Base-by-base conservation (phyloP, 257 asterid species). In the Ocimum tenuiflorum region DNA sequence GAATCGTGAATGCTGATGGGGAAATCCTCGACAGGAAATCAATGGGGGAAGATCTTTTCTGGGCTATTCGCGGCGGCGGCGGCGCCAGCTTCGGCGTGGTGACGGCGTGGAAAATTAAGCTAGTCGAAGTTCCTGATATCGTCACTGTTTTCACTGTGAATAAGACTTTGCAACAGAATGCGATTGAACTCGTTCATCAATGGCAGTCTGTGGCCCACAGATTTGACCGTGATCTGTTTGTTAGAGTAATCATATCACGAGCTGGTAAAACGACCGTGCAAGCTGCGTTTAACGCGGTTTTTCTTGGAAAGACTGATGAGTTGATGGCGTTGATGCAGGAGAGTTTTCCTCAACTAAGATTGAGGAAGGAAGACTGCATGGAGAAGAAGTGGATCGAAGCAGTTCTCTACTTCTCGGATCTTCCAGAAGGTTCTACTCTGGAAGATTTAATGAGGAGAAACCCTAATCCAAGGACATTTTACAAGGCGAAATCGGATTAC, bases 31-130 rank as follows among this genome's bases (percentile, higher is more conserved):
- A n/a, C n/a, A n/a, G n/a, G n/a, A n/a, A n/a, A n/a, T n/a, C n/a
- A n/a, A n/a, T n/a, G n/a, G n/a, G n/a, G n/a, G n/a, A n/a, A n/a
- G n/a, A n/a, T n/a, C n/a, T n/a, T n/a, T n/a, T 63, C 80, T 72
- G 4, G 80, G 88, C 83, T 3, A 79, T 81, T 64, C 80, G 75
- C 31, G 85, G 85, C 15, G 68, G 79, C 22, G n/a, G n/a, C n/a
- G n/a, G n/a, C n/a, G n/a, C n/a, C n/a, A n/a, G n/a, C n/a, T n/a
- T n/a, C n/a, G n/a, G n/a, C n/a, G n/a, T n/a, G n/a, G 71, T 82
- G 27, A 70, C 75, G 0, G 67, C 73, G 3, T 82, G 84, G 81
- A 73, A 65, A 36, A 42, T 82, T n/a, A 41, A 20, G 14, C 38
- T 82, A 8, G 80, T 77, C 17, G 22, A 59, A 35, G 77, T 77